These are phyloP conservation scores for Candida coquimbonensis DNA, from an alignment of 805 yeast species.

Conservation along the genomic window DNA sequence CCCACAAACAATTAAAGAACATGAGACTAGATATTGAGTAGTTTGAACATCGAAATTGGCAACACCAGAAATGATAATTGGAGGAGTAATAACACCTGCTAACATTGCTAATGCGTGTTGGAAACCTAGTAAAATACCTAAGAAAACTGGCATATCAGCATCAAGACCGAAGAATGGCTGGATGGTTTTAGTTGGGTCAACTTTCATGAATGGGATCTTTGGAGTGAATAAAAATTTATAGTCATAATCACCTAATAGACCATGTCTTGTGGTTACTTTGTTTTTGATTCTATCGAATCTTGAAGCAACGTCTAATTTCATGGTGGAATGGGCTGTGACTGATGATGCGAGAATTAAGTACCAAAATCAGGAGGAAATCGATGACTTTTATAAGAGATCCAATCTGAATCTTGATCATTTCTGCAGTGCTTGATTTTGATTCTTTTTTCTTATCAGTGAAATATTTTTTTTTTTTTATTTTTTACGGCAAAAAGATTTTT, in stretches of 20 bases:
- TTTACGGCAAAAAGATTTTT: too few relatives aligned
- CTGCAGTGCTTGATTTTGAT: too few relatives aligned
- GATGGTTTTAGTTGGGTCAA: conserved; percentile 35
- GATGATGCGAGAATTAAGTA: too few relatives aligned
- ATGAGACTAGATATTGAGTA: conserved; percentile 63
- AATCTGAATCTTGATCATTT: too few relatives aligned
- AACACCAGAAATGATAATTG: conserved; percentile 57
- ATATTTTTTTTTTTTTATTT: too few relatives aligned
- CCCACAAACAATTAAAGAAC: conserved; percentile 64
- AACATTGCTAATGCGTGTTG: conserved; percentile 88
- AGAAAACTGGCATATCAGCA: conserved; percentile 71
- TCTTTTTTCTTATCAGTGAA: too few relatives aligned
- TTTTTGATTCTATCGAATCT: background rate
- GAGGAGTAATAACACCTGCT: conserved; percentile 87
- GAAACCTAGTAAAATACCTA: conserved; percentile 73
- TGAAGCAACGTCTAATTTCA: background rate
- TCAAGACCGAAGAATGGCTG: conserved; percentile 83
- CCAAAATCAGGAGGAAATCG: too few relatives aligned
- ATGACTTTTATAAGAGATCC: too few relatives aligned
- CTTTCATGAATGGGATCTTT: conserved; percentile 55
- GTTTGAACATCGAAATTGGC: conserved; percentile 49
- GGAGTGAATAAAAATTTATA: conserved; percentile 78
- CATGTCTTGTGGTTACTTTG: conserved; percentile 68
- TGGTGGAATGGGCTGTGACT: too few relatives aligned
- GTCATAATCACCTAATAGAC: conserved; percentile 83